A percentile compares a stretch with the other conserved stretches of the same genome.
Evolutionary conservation across 768 basidiomycete species (phyloP).

Genomic region (Tulasnella calospora): DNA sequence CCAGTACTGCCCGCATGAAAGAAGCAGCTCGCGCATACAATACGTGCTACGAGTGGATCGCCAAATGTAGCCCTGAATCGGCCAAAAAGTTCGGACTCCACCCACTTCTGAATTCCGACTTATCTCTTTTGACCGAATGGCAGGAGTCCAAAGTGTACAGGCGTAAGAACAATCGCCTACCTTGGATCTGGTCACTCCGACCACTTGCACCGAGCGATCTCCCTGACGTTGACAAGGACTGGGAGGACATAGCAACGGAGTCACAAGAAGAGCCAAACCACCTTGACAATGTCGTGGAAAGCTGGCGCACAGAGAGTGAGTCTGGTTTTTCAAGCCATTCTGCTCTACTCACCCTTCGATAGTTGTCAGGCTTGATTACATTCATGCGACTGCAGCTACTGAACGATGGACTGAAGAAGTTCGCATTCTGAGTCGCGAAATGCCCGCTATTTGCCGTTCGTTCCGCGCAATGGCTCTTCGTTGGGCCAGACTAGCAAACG

Average conservation of each 20-base stretch:
- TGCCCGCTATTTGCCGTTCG: background rate
- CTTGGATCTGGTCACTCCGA: background rate
- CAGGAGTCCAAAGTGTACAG: background rate
- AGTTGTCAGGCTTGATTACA: background rate
- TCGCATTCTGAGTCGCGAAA: background rate
- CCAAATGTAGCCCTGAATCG: background rate
- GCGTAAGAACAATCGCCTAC: background rate
- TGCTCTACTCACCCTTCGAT: background rate
- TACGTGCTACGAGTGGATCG: background rate
- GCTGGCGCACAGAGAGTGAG: background rate
- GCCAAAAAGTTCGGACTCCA: background rate
- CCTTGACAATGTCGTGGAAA: background rate
- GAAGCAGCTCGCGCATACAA: background rate
- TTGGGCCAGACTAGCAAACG: no score
- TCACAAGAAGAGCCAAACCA: no score
- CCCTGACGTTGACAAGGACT: no score
- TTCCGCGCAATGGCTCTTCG: no score
- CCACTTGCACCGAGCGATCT: background rate
- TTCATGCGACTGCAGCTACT: background rate
- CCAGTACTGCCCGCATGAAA: background rate
- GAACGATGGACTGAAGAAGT: background rate
- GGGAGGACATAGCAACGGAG: background rate
- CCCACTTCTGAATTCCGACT: background rate
- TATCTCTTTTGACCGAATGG: background rate
- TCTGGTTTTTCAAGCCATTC: background rate